These are phyloP conservation scores for Rubia balearica DNA, from an alignment of 305 asterid genomes.

Conservation along the genomic window DNA sequence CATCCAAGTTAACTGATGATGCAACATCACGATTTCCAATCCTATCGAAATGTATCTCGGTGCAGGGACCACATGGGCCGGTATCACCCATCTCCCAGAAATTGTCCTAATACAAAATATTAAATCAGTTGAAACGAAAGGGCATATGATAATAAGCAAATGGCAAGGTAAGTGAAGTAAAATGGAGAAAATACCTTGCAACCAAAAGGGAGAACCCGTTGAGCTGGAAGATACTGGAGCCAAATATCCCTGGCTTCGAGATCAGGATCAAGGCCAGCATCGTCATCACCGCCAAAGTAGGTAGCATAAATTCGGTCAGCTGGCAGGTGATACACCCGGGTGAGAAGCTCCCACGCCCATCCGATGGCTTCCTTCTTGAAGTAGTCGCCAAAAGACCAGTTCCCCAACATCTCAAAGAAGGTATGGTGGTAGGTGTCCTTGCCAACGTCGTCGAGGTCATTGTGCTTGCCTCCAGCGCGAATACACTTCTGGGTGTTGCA, in stretches of 20 bases:
- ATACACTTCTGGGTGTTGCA: no score
- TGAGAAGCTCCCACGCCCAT: constrained; percentile 96
- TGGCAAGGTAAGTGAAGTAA: no score
- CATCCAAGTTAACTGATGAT: constrained; percentile 69
- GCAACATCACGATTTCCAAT: constrained; percentile 94
- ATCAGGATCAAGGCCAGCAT: constrained; percentile 72
- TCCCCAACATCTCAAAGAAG: constrained; percentile 97
- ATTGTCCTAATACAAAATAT: constrained; percentile 45
- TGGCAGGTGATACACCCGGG: constrained; percentile 71
- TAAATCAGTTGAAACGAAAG: no score
- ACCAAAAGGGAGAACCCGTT: constrained; percentile 78
- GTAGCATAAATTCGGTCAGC: constrained; percentile 69
- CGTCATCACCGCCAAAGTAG: constrained; percentile 87
- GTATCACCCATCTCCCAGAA: constrained; percentile 99
- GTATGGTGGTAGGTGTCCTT: constrained; percentile 21
- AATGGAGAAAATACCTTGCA: no score
- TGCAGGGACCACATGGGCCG: constrained; percentile 98
- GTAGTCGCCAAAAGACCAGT: constrained; percentile 95
- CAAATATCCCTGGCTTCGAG: constrained; percentile 63
- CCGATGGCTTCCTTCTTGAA: constrained; percentile 77
- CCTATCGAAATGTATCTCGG: constrained; percentile 91
- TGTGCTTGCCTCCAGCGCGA: no score
- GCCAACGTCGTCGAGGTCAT: no score
- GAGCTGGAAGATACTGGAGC: constrained; percentile 72
- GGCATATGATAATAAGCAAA: no score